Conservation (phyloP, 805 yeast genomes). For the Spathaspora passalidarum region DNA sequence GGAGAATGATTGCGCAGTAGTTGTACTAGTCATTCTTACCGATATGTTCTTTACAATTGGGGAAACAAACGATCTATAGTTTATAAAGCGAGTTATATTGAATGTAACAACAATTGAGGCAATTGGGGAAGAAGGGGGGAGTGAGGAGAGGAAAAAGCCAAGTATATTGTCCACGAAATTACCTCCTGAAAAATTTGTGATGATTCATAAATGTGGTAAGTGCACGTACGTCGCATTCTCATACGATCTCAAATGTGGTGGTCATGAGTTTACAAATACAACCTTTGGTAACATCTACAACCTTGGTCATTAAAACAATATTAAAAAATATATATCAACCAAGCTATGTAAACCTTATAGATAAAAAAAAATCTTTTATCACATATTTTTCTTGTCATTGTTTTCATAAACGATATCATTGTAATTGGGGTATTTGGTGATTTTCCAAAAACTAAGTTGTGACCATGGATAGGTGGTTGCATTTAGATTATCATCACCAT, state of each 20-base stretch:
- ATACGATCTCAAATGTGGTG: too few species aligned
- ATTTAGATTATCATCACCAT: slow-evolving; percentile 25
- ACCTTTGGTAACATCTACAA: too few species aligned
- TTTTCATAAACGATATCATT: slow-evolving; percentile 17
- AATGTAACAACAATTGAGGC: neutral
- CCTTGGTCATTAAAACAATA: too few species aligned
- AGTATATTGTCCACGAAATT: neutral
- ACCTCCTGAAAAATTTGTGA: neutral
- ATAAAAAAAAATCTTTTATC: neutral
- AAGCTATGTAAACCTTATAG: too few species aligned
- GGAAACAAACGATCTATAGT: neutral
- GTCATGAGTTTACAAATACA: too few species aligned
- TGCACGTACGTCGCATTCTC: neutral
- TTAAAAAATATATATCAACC: neutral
- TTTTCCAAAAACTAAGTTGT: slow-evolving; percentile 30
- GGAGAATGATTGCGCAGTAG: slow-evolving; percentile 47
- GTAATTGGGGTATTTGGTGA: slow-evolving; percentile 23
- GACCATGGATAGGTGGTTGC: slow-evolving; percentile 36
- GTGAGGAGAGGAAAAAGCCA: neutral
- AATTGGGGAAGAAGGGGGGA: neutral
- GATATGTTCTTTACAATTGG: slow-evolving; percentile 1
- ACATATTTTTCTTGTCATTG: neutral
- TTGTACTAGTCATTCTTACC: slow-evolving; percentile 23
- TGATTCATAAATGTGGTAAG: neutral
- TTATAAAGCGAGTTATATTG: neutral